Conservation (phyloP, 2,329 filamentous ascomycete species). For the Paramyrothecium sp. region DNA sequence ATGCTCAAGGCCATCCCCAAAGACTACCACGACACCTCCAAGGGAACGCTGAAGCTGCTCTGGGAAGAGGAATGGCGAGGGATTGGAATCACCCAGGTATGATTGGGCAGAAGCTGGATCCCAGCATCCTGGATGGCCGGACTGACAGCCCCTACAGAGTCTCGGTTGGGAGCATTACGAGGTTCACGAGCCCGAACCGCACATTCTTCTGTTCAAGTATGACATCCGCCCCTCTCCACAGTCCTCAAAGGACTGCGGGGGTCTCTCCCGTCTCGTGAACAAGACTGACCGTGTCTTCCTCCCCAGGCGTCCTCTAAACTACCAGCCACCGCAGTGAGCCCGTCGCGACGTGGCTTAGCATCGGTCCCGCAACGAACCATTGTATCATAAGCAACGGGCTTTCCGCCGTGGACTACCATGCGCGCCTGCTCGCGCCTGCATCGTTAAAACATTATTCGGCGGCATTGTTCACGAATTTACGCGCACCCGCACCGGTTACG, state of each 20-base stretch:
- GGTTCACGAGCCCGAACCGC: slow-evolving; percentile 96
- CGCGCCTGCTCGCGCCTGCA: not conserved
- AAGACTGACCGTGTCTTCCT: slow-evolving; percentile 1
- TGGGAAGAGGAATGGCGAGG: slow-evolving; percentile 99
- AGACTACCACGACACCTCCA: slow-evolving; percentile 85
- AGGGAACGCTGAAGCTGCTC: slow-evolving; percentile 91
- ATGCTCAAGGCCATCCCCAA: slow-evolving; percentile 98
- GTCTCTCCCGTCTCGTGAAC: not conserved
- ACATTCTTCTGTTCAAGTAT: slow-evolving; percentile 98
- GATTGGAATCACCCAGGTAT: slow-evolving; percentile 93
- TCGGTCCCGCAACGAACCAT: not conserved
- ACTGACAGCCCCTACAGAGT: slow-evolving; percentile 58
- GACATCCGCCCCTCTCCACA: slow-evolving; percentile 46
- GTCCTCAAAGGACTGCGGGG: not conserved
- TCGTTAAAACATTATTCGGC: not conserved
- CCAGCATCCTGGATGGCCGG: not conserved
- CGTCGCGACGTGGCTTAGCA: not conserved
- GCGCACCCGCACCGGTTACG: not conserved
- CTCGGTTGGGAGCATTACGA: slow-evolving; percentile 99
- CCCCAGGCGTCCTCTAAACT: slow-evolving; percentile 78
- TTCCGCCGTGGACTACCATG: not conserved
- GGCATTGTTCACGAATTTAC: slow-evolving; percentile 17
- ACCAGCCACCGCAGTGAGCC: slow-evolving; percentile 64
- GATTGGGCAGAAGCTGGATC: slow-evolving; percentile 15
- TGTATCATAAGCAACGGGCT: not conserved